phyloP scores from a whole-genome alignment of 2,329 filamentous ascomycete genomes.

The Aureobasidium sp. region DNA sequence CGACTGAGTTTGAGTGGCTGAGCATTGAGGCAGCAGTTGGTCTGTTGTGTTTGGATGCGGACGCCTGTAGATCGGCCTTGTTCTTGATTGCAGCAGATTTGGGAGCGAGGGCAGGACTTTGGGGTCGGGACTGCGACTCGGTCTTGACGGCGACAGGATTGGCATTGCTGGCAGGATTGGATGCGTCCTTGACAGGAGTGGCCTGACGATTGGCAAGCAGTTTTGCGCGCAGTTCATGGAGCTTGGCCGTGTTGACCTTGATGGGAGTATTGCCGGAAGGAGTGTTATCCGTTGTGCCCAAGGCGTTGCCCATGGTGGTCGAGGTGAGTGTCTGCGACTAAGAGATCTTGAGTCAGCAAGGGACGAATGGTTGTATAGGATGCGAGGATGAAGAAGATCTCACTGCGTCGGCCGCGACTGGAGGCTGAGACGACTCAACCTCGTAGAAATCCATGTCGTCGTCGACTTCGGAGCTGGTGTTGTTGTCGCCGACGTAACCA shows the following conservation, averaged over 20 bases:
- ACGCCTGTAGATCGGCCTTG: neutral
- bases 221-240: constrained; percentile 2
- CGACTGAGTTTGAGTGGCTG: constrained; percentile 14
- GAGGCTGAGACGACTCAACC: neutral
- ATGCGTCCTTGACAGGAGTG: neutral
- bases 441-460: constrained; percentile 6
- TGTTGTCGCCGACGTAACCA: neutral
- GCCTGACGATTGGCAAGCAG: constrained; percentile 1
- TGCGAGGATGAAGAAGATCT: neutral
- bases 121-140: neutral
- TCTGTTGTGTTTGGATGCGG: neutral
- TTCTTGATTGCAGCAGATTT: neutral
- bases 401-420: neutral
- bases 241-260: constrained; percentile 1
- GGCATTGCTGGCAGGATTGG: neutral
- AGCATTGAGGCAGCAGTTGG: constrained; percentile 1
- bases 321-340: neutral
- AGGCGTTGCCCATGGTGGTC: neutral
- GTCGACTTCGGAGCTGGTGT: neutral
- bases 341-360: neutral
- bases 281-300: neutral
- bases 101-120: neutral
- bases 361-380: no score
- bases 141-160: neutral
- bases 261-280: neutral